Base-by-base conservation (phyloP, 495 filamentous ascomycete species). In the Paragyromitra xinjiangensis region DNA sequence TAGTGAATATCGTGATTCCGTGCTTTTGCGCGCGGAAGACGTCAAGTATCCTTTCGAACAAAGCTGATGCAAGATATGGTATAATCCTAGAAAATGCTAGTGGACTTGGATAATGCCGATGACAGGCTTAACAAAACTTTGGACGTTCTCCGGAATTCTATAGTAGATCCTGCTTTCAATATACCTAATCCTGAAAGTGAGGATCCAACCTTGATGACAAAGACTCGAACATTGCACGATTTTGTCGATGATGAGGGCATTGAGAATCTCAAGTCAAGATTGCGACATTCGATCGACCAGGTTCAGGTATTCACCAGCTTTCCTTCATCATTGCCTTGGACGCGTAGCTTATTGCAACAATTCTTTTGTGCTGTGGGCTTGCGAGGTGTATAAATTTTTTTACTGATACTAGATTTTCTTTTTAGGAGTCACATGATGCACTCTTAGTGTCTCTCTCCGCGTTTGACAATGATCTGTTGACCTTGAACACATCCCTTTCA, bases 211-310 rank as follows among this genome's bases (percentile, higher is more conserved):
- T 85, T 0, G 88, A 88, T 16, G 91, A 34, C 93, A 82, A 87
- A 88, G 50, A 85, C 87, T 24, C 92, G 91, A 82, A 92, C 85
- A 75, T 84, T 99, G 75, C 88, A 94, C 80, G 94, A 97, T 83
- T 99, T 98, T 84, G 90, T 98, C 55, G 94, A 98, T 80, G 92
- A 93, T 79, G 85, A 89, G 22, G 90, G 88, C 9, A 92, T 97
- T 5, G 91, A 93, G 86, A 87, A 66, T 78, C 69, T 81, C 22
- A 81, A 75, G 69, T 80, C 79, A 26, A 78, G 79, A 75, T 78
- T 81, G 64, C 80, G 80, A 78, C 79, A 81, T 71, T 81, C 75
- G 37, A 81, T 81, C 40, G 80, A 81, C 74, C 74, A 81, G 58
- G 80, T 81, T 19, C 80, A 81, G 73, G 79, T 81, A 71, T 39